Evolutionary conservation across 2,329 filamentous ascomycete genomes (phyloP), one percentile per base, ranked within the genome.

Genomic region (Pyrenochaeta sp.): DNA sequence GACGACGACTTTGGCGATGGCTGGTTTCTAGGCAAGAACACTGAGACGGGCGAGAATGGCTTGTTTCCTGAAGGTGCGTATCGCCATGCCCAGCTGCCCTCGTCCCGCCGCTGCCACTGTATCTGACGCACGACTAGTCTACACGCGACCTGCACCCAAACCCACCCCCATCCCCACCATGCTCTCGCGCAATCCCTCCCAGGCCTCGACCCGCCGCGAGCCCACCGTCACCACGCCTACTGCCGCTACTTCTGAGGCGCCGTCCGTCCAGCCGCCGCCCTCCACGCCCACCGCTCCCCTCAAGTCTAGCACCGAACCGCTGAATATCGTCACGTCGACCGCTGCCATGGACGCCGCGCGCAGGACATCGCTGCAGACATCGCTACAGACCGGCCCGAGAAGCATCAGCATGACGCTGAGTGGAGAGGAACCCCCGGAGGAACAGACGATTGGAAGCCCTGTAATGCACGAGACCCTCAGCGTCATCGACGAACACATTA

Each of bases 401-500:
- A 71, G 62, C 50, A 67, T 72, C 41, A 65, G 67, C 54, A 65
- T 70, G 61, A 53, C 66, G 9, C 47, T 71, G 37, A 65, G 56
- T 38, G 65, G 63, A 22, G 63, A 70, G 18, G 41, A 51, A 18
- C 54, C 55, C 21, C 82, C 34, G 50, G 82, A 68, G 17, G 59
- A 68, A 26, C 53, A 57, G 27, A 48, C 55, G 32, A 84, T 68
- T 56, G 82, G 85, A 40, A 88, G 85, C 64, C 88, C 89, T 8
- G 92, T 96, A 35, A 88, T 97, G 77, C 91, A 92, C 67, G 92
- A 97, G 69, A 96, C 93, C 0, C 75, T 97, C 37, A 96, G 91
- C 63, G 93, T 97, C 45, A 97, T 97, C 61, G 88, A 97, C 69
- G 93, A 97, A 72, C 93, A 96, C 67, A 96, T 97, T 59, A 96